Base-by-base conservation (phyloP, 2,329 filamentous ascomycete species). In the Microascus cirrosus region DNA sequence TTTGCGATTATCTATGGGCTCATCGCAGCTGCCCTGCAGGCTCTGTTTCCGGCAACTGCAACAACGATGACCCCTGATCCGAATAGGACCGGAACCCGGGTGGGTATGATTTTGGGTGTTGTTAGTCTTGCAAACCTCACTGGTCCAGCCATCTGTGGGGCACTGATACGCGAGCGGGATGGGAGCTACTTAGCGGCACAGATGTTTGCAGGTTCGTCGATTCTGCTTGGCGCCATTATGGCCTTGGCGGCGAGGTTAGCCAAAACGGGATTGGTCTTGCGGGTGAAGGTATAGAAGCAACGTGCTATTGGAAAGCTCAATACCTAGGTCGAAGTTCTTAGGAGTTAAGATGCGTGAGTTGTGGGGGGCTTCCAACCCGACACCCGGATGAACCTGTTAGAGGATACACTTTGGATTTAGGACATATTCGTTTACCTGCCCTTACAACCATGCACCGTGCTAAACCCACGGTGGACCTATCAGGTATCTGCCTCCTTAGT, bases 21-120 rank as follows among this genome's bases (percentile, higher is more conserved):
- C 3, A 69, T 73, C 4, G 76, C 73, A 0, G 78, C 76, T 0
- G 77, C 73, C 0, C 70, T 80, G 18, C 78, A 81, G 61, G 71
- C 73, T 1, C 66, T 83, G 1, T 79, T 81, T 58, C 78, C 79
- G 0, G 75, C 77, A 0, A 75, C 74, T 0, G 62, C 79, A 12
- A 75, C 74, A 32, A 76, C 74, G 25, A 67, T 72, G 62, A 68
- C 67, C 2, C 65, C 65, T 1, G 64, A 72, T 55, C 62, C 67
- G 10, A 64, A 59, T 22, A 69, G 64, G 32, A 67, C 66, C 0
- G 71, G 71, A 1, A 66, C 65, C 0, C 62, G 70, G 2, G 66
- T 72, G 6, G 71, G 71, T 0, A 73, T 73, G 70, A 65, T 70
- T 6, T 58, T 73, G 11, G 64, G 63, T 0, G 62, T 71, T 20